phyloP scores from a whole-genome alignment of 768 basidiomycete species.

The Psilocybe subaeruginosa region DNA sequence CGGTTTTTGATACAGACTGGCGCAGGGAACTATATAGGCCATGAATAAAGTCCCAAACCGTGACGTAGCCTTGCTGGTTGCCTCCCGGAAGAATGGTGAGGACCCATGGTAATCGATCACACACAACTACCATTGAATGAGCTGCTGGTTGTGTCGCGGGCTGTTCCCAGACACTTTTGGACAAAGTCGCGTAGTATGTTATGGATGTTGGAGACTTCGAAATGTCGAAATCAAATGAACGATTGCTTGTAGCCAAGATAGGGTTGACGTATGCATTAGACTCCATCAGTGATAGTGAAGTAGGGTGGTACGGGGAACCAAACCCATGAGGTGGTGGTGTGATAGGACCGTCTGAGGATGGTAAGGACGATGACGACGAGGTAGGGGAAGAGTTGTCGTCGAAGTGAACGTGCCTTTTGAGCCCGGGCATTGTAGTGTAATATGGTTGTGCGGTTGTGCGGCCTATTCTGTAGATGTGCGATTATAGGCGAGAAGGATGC shows the following conservation, averaged over 20 bases:
- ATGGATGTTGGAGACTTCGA: slow-evolving; percentile 14
- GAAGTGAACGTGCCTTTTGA: slow-evolving; percentile 23
- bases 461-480: background rate
- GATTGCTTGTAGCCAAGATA: background rate
- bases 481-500: slow-evolving; percentile 1
- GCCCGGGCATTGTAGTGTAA: slow-evolving; percentile 27
- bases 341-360: slow-evolving; percentile 7
- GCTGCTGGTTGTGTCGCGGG: slow-evolving; percentile 38
- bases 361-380: slow-evolving; percentile 20
- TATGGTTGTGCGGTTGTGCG: background rate
- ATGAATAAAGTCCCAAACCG: slow-evolving; percentile 49
- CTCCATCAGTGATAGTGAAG: slow-evolving; percentile 3
- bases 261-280: background rate
- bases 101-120: slow-evolving; percentile 33
- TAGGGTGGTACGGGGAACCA: slow-evolving; percentile 15
- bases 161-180: slow-evolving; percentile 25
- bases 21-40: slow-evolving; percentile 48
- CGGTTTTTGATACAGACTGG: slow-evolving; percentile 36
- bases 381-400: slow-evolving; percentile 15
- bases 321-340: slow-evolving; percentile 16
- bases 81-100: slow-evolving; percentile 33
- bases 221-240: slow-evolving; percentile 15
- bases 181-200: slow-evolving; percentile 5
- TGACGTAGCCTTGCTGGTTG: slow-evolving; percentile 24
- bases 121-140: slow-evolving; percentile 32